Percentiles rank a stretch among this genome's conserved stretches.
phyloP scores from a whole-genome alignment of 2,329 filamentous ascomycete species.

The Paecilomyces niveus region DNA sequence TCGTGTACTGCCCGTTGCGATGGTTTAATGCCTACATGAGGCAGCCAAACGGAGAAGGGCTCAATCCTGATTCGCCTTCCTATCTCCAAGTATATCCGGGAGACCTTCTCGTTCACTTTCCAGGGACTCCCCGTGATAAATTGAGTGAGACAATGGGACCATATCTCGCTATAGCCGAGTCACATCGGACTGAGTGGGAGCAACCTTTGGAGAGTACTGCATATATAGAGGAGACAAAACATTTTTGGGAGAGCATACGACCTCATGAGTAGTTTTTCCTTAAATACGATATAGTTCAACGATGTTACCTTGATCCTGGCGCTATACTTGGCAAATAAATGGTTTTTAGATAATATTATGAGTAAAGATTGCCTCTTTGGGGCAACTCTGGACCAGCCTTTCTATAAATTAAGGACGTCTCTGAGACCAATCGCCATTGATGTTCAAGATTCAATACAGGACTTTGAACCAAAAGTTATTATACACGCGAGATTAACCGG shows the following conservation, averaged over 20 bases:
- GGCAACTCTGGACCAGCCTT: too few species aligned
- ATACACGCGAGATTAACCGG: too few species aligned
- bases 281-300: too few species aligned
- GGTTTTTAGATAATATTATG: too few species aligned
- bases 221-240: slow-evolving; percentile 5
- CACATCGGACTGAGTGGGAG: slow-evolving; percentile 8
- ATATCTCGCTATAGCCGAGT: slow-evolving; percentile 9
- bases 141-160: slow-evolving; percentile 5
- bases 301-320: too few species aligned
- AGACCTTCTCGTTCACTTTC: slow-evolving; percentile 12
- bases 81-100: slow-evolving; percentile 8
- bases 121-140: slow-evolving; percentile 3
- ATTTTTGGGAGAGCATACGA: slow-evolving; percentile 4
- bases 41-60: neutral
- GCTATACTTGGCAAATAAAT: too few species aligned
- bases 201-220: slow-evolving; percentile 4
- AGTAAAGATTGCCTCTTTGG: too few species aligned
- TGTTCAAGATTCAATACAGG: too few species aligned
- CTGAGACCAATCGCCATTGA: too few species aligned
- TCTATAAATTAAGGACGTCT: too few species aligned
- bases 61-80: slow-evolving; percentile 2
- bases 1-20: slow-evolving; percentile 8
- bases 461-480: too few species aligned
- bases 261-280: too few species aligned
- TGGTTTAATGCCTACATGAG: slow-evolving; percentile 14